Evolutionary conservation across 2,329 filamentous ascomycete species (phyloP), one percentile per base, ranked within the genome.

Genomic region (Clarireedia homoeocarpa): DNA sequence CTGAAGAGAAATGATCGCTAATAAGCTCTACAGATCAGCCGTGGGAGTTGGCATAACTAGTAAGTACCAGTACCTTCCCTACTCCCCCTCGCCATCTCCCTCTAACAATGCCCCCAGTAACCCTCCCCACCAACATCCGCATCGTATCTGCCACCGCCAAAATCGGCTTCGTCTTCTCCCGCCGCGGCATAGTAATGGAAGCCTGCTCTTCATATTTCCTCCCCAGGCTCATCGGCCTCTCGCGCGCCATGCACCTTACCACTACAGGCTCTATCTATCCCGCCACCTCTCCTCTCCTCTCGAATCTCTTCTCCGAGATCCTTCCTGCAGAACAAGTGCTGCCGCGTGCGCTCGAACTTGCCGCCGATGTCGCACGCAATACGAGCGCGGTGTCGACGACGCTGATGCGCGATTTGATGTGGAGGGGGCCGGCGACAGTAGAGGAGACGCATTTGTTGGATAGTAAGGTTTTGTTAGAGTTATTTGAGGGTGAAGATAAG

Each of bases 361-460:
- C 87, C 1, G 75, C 77, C 23, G 85, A 89, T 52, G 79, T 89
- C 46, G 84, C 81, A 1, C 71, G 72, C 62, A 87, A 88, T 63
- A 84, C 84, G 26, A 88, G 84, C 62, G 71, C 72, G 1, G 79
- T 89, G 27, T 80, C 82, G 27, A 81, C 80, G 7, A 77, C 80
- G 61, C 66, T 89, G 55, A 90, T 88, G 79, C 80, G 81, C 66
- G 86, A 89, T 64, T 70, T 91, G 73, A 84, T 91, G 74, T 89
- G 79, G 63, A 72, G 81, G 30, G 76, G 77, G 38, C 74, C 76
- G 0, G 74, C 71, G 17, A 81, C 77, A 23, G 27, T 9, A 30
- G 88, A 91, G 72, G 84, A 77, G 50, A 81, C 86, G 54, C 86
- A 89, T 73, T 69, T 89, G 61, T 71, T 91, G 30, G 87, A 91